Percentiles rank a stretch among this genome's conserved stretches.
These are phyloP conservation scores for Pleurotus pulmonarius DNA, from an alignment of 768 basidiomycete species.

Conservation along the genomic window DNA sequence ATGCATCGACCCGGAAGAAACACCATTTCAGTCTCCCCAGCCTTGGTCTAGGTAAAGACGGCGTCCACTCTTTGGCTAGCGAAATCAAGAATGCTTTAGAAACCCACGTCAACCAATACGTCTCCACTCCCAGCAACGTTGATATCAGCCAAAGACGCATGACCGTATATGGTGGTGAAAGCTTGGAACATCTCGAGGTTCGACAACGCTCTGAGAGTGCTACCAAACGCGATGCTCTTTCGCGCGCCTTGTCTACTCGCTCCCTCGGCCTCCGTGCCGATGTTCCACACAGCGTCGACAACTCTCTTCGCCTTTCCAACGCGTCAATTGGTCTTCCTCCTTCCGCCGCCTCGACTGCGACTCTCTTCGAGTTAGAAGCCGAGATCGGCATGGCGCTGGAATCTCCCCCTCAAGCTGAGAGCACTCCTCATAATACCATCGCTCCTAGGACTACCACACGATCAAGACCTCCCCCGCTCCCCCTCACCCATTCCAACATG, in stretches of 20 bases:
- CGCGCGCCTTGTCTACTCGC: constrained; percentile 38
- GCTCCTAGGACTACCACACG: constrained; percentile 29
- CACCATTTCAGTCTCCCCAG: constrained; percentile 69
- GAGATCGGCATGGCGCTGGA: constrained; percentile 22
- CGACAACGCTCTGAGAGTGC: constrained; percentile 9
- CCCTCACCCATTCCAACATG: constrained; percentile 23
- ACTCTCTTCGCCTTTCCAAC: constrained; percentile 46
- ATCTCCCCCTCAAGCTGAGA: constrained; percentile 52
- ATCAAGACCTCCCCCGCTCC: constrained; percentile 29
- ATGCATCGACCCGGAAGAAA: constrained; percentile 51
- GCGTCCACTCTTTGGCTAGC: constrained; percentile 43
- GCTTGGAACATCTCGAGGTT: constrained; percentile 35
- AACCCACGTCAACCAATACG: constrained; percentile 33
- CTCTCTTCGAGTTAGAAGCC: constrained; percentile 55
- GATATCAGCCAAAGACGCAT: constrained; percentile 38
- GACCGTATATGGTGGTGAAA: constrained; percentile 44
- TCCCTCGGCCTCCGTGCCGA: constrained; percentile 46
- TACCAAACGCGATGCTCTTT: constrained; percentile 15
- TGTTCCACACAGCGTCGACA: constrained; percentile 44
- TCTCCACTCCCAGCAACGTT: constrained; percentile 33
- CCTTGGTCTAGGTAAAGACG: constrained; percentile 60
- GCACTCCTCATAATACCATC: constrained; percentile 56
- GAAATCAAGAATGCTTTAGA: constrained; percentile 54
- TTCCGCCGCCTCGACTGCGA: constrained; percentile 59
- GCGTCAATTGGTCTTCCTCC: constrained; percentile 35